Base-by-base conservation (phyloP, 495 filamentous ascomycete species). In the Neurospora sp. region DNA sequence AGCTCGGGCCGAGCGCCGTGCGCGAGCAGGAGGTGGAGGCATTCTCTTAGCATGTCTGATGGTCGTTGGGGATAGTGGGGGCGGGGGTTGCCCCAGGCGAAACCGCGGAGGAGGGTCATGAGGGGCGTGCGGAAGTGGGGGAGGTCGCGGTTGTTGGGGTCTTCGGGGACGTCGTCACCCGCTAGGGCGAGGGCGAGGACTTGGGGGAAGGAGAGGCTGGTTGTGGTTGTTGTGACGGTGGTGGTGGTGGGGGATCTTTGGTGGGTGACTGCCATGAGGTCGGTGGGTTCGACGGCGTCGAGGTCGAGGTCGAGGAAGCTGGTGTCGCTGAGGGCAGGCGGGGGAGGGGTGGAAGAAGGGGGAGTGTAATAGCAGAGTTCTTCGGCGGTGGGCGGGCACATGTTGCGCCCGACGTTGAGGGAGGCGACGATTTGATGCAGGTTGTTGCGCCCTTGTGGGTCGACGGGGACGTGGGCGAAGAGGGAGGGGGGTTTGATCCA, bases 81-180 rank as follows among this genome's bases (percentile, higher is more conserved):
- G 22, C 31, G 2, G 14, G 35, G 5, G 27, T 61, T 61, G 27
- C 53, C 53, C 53, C 71, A 72, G 10, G 27, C 31, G 20, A 72
- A 41, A 4, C 35, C 27, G 39, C 35, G 59, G 16, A 72, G 59
- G 20, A 72, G 59, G 3, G 59, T 65, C 48, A 69, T 69, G 38
- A 72, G 53, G 22, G 71, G 71, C 0, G 71, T 72, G n/a, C n/a
- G 48, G n/a, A 40, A 59, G 16, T 61, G 42, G 0, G 40, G 48
- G 59, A 31, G 10, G 31, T 44, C 59, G 18, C 71, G 71, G 40
- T 27, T 40, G 71, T 72, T 72, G 71, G 45, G 59, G 39, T 72
- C 71, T 27, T 42, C 59, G 38, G 48, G 48, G 38, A 68, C 38
- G 53, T 45, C 48, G 22, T n/a, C n/a, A n/a, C 20, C 22, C 20